Conservation (phyloP, 805 yeast genomes). For the Wickerhamiella alocasiicola region DNA sequence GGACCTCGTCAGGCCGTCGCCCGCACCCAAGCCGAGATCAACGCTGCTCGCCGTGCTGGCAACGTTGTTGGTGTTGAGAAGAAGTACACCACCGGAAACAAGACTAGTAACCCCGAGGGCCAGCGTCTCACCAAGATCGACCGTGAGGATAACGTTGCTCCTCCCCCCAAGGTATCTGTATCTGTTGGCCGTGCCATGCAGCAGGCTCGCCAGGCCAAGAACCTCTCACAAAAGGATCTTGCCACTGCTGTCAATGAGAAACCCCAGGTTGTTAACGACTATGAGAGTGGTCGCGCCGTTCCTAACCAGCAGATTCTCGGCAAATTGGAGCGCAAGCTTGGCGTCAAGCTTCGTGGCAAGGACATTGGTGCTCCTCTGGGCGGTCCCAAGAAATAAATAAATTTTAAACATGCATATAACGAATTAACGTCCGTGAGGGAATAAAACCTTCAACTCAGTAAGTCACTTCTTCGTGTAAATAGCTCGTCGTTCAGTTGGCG, state of each 20-base stretch:
- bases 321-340: slow-evolving; percentile 86
- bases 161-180: slow-evolving; percentile 76
- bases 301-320: slow-evolving; percentile 93
- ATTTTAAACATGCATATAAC: too few species aligned
- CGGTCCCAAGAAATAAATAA: slow-evolving; percentile 31
- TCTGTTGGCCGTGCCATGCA: slow-evolving; percentile 80
- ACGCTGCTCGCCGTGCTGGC: slow-evolving; percentile 91
- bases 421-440: too few species aligned
- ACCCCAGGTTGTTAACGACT: slow-evolving; percentile 88
- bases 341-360: slow-evolving; percentile 92
- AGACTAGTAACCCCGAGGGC: slow-evolving; percentile 66
- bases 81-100: slow-evolving; percentile 64
- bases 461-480: too few species aligned
- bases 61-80: slow-evolving; percentile 82
- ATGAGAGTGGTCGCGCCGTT: slow-evolving; percentile 91
- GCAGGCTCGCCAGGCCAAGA: slow-evolving; percentile 76
- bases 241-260: slow-evolving; percentile 94
- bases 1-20: slow-evolving; percentile 84
- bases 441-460: too few species aligned
- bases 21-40: slow-evolving; percentile 60
- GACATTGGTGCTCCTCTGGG: slow-evolving; percentile 80
- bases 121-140: slow-evolving; percentile 90
- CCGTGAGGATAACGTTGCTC: slow-evolving; percentile 83
- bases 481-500: too few species aligned
- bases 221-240: slow-evolving; percentile 85